phyloP scores from a whole-genome alignment of 139 green algal genomes.

The Edaphochlamys debaryana region DNA sequence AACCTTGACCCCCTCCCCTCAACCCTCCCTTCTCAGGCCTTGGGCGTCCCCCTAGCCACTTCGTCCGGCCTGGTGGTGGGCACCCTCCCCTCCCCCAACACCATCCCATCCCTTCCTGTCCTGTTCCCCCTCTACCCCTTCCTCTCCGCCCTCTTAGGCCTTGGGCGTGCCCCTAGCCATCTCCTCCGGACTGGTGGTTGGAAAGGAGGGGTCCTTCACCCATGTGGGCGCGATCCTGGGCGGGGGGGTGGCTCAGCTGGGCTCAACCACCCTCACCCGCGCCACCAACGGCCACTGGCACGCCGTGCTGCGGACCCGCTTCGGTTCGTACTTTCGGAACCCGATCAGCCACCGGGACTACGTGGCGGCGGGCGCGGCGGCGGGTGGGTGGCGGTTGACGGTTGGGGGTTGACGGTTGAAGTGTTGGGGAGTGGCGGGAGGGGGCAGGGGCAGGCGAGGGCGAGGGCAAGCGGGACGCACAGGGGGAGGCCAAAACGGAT shows the following conservation, averaged over 20 bases:
- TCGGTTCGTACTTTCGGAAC: conserved; percentile 23
- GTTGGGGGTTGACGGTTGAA: too few species aligned
- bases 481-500: too few species aligned
- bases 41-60: conserved; percentile 79
- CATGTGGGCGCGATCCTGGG: conserved; percentile 82
- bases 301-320: conserved; percentile 3
- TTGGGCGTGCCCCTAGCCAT: conserved; percentile 79
- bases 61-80: conserved; percentile 72
- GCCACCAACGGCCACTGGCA: conserved; percentile 13
- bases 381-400: conserved; percentile 45
- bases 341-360: conserved; percentile 48
- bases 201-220: conserved; percentile 88
- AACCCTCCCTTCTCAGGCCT: conserved; percentile 18
- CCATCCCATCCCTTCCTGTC: too few species aligned
- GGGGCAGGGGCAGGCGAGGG: too few species aligned
- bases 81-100: too few species aligned
- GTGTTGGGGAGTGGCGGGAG: too few species aligned
- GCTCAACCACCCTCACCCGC: conserved; percentile 50
- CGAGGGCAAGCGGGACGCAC: too few species aligned
- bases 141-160: too few species aligned
- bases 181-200: conserved; percentile 69
- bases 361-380: conserved; percentile 47
- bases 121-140: too few species aligned
- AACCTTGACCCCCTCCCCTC: too few species aligned
- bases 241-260: conserved; percentile 55